phyloP scores from a whole-genome alignment of 2,329 filamentous ascomycete species.

The Arachnomyces sp. region DNA sequence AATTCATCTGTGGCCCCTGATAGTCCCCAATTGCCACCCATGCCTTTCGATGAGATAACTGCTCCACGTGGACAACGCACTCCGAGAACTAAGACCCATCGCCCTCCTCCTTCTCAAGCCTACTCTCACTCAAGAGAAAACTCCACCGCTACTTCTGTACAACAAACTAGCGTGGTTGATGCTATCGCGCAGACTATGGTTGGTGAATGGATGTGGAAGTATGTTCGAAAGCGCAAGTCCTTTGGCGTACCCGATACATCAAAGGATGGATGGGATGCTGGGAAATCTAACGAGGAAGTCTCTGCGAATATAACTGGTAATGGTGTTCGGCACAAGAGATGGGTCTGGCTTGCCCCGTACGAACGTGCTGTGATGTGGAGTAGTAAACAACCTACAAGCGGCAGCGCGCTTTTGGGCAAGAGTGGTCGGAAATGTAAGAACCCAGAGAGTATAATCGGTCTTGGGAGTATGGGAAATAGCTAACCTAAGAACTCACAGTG shows the following conservation, averaged over 20 bases:
- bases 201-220: conserved; percentile 58
- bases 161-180: conserved; percentile 77
- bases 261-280: conserved; percentile 38
- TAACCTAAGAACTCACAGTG: conserved; percentile 48
- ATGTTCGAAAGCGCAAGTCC: conserved; percentile 59
- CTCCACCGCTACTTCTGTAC: conserved; percentile 51
- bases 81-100: conserved; percentile 17
- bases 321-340: conserved; percentile 76
- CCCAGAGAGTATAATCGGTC: not conserved
- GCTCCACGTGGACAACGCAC: conserved; percentile 31
- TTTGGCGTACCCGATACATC: conserved; percentile 59
- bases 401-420: conserved; percentile 84
- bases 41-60: conserved; percentile 65
- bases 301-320: conserved; percentile 58
- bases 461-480: conserved; percentile 16
- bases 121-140: conserved; percentile 32
- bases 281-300: conserved; percentile 57
- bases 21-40: conserved; percentile 62
- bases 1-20: conserved; percentile 59
- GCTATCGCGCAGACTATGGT: conserved; percentile 98
- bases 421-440: conserved; percentile 82
- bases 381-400: conserved; percentile 87
- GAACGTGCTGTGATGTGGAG: conserved; percentile 97
- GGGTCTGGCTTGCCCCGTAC: conserved; percentile 98
- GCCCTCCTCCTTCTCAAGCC: conserved; percentile 18